Conservation (phyloP, 202 grass and related monocot genomes). For the Bolboschoenoplectus hybrid region DNA sequence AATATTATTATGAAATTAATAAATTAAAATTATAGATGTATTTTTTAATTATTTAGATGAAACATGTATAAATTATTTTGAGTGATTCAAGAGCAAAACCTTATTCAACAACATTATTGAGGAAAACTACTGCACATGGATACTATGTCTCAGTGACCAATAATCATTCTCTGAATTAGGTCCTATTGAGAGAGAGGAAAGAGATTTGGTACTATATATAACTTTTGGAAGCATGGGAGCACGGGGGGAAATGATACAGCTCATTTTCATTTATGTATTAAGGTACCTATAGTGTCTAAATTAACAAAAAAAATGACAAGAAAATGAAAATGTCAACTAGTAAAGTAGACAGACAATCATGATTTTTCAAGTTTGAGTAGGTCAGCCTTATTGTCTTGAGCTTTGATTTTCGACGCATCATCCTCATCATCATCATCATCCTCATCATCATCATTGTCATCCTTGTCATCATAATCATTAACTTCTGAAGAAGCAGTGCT, state of each 20-base stretch:
- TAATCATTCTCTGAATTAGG: too few species aligned
- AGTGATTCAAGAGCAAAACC: background rate
- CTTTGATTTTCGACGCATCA: slow-evolving; percentile 38
- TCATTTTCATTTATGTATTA: background rate
- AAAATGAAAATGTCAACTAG: background rate
- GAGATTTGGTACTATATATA: too few species aligned
- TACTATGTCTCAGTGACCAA: too few species aligned
- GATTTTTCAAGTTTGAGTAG: slow-evolving; percentile 44
- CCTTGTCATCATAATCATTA: background rate
- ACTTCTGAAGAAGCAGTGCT: slow-evolving; percentile 12
- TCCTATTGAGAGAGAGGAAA: background rate
- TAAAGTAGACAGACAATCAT: background rate
- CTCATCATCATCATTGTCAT: slow-evolving; percentile 35
- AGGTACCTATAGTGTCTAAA: background rate
- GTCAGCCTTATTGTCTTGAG: slow-evolving; percentile 42
- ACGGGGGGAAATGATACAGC: background rate
- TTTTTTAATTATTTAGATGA: too few species aligned
- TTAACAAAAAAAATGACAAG: background rate
- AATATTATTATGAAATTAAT: too few species aligned
- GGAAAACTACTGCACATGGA: background rate
- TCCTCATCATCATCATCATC: background rate
- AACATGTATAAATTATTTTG: too few species aligned
- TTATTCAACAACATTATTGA: background rate
- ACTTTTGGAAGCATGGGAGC: background rate
- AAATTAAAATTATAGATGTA: too few species aligned